Base-by-base conservation (phyloP, 306 rosid species). In the Dryas alaskensis region DNA sequence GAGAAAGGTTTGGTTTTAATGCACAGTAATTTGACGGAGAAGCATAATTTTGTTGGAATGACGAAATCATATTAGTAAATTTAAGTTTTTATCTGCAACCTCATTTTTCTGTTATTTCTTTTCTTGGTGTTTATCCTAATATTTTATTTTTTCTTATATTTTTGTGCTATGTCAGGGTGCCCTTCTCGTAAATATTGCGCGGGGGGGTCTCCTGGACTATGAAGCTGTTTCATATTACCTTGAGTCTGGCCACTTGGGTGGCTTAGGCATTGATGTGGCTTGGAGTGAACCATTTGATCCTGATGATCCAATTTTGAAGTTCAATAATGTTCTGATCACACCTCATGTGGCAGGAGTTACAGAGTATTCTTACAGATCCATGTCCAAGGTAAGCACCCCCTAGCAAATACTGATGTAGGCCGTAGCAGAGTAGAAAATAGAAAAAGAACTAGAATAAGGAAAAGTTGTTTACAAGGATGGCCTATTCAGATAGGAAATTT, bases 261-360 rank as follows among this genome's bases (percentile, higher is more conserved):
- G 98, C 73, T 79, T 93, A 78, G 98, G 89, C 62, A 89, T 86
- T 54, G 96, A 93, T 75, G 97, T 93, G 51, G 90, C 97, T 62
- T 93, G 98, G 96, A 87, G 81, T 8, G 98, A 93, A 76, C 98
- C 97, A 66, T 85, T 89, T 80, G 81, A 89, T 61, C 98, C 97
- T 13, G 74, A 81, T 39, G 97, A 89, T 73, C 89, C 78, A 52
- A 84, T 93, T 83, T 76, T 91, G 76, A 82, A 86, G 83, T 84
- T 84, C 77, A 79, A 78, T 78, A 93, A 93, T 78, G 92, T 87
- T 79, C 55, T 89, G 77, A 70, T 88, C 81, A 93, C 98, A 27
- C 96, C 98, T 80, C 98, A 93, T 79, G 82, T 93, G 59, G 98
- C 92, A 40, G 97, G 98, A 17, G 91, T 91, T 50, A 91, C 97